Base-by-base conservation (phyloP, 805 yeast genomes). In the Suhomyces sp. region DNA sequence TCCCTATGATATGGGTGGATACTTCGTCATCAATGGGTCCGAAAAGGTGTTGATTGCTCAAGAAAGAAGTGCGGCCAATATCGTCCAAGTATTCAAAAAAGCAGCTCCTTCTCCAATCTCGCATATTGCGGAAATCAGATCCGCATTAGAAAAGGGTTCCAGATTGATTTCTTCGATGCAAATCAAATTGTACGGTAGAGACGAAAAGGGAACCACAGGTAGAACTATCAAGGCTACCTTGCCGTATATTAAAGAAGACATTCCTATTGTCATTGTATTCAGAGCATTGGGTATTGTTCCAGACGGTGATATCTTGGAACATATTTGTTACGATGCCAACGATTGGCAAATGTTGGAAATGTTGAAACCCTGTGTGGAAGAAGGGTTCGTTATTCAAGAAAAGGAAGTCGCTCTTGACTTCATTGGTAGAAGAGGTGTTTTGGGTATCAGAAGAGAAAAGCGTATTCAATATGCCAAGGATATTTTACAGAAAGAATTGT, bases 311-410 rank as follows among this genome's bases (percentile, higher is more conserved):
- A 93, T 93, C 54, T 72, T 93, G 56, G 97, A 93, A 65, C 98
- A 93, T 64, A 93, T 93, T 40, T 93, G 98, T 69, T 93, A 91
- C 63, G 99, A 93, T 63, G 88, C 88, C 42, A 85, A 83, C 48
- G 99, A 93, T 70, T 91, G 98, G 97, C 98, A 93, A 67, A 93
- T 93, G 98, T 76, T 93, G 63, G 99, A 93, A 67, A 88, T 93
- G 93, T 74, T 93, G 56, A 95, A 93, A 63, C 98, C 99, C 5
- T 93, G 98, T 77, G 95, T 93, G 43, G 99, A 93, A 63, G 98
- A 95, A 69, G 98, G 97, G 35, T 95, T 93, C 64, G 93, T 93
- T 35, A 90, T 93, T 47, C 98, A 93, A 69, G 97, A 95, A 57
- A 82, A 96, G 56, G 98, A 93, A 68, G 95, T 95, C 33, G 98